Evolutionary conservation across 1,284 basidiomycete genomes (phyloP), one percentile per base, ranked within the genome.

Genomic region (Ganoderma lucidum): DNA sequence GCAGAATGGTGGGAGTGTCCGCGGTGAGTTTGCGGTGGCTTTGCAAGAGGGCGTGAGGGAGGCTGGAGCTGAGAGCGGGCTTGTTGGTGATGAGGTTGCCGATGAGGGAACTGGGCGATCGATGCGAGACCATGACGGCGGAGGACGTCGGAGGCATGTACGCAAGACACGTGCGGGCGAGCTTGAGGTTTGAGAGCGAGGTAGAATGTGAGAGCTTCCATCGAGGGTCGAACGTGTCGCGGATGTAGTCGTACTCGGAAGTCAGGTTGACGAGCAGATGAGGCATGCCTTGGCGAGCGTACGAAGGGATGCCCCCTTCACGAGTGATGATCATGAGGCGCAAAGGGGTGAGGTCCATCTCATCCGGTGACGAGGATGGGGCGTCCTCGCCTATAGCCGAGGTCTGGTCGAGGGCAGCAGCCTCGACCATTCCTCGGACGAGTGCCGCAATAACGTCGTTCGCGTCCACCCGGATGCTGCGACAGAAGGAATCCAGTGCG

Each of bases 61-160:
- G 86, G 70, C 95, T 96, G 2, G 97, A 98, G 74, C 95, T 97
- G 75, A 98, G 91, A 0, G 96, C 96, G 1, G 98, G 98, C 79
- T 97, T 98, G 83, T 99, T 99, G 62, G 98, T 99, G 79, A 99
- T 97, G 56, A 99, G 87, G 80, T 99, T 99, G 58, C 91, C 97
- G 75, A 99, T 99, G 70, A 99, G 89, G 2, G 95, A 95, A 68
- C 94, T 95, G 0, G 97, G 96, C 1, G 96, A 98, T 44, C 97
- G 95, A 83, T 99, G 98, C 15, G 96, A 98, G 63, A 99, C 98
- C 87, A 99, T 93, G 72, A 99, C 87, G 15, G 96, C 97, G 23
- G 96, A 97, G 3, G 97, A 96, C 1, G 93, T 90, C 14, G 93
- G 89, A 0, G 98, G 98, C 95, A 99, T 98, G 82, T 96, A 94